Base-by-base conservation (phyloP, 2,329 filamentous ascomycete genomes). In the Stromatinia cepivora region DNA sequence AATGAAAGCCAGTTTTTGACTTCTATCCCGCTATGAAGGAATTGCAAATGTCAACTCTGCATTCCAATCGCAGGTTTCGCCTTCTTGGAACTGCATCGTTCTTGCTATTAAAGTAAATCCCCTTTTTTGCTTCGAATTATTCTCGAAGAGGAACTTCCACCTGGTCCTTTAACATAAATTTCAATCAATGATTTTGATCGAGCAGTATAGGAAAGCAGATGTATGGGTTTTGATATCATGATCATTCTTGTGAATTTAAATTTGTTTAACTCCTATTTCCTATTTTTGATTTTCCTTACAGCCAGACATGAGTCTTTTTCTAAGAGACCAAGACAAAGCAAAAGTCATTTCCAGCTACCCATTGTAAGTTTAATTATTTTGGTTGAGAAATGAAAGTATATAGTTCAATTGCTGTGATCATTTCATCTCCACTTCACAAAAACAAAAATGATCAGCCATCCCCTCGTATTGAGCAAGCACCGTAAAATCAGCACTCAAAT, bases 191-290 rank as follows among this genome's bases (percentile, higher is more conserved):
- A 58, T 42, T 22, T 28, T 39, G 22, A 42, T 25, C 17, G 34
- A 42, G 11, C 34, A 39, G 34, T 1, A 39, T 2, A 58, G 11
- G 1, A 58, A n/a, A 25, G 20, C 2, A 39, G 36, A 9, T 10
- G 4, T 17, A 7, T 4, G 20, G n/a, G 4, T 4, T 25, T 1
- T 1, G 2, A 25, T 25, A 2, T n/a, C 0, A 57, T 39, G 5
- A 4, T 57, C 0, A 17, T 9, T 39, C 34, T 58, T 3, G 8
- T 25, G 4, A 8, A 3, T 39, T 25, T 17, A 3, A 13, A 34
- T 7, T 5, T 15, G 0, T 58, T n/a, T 25, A 39, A 25, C 3
- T 17, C 15, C 1, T 57, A 25, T 1, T 5, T 57, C 6, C 22
- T 57, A 25, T 39, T 34, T 4, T 57, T 39, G 15, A 25, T 15